Base-by-base conservation (phyloP, 805 yeast genomes). In the Candida arabinofermentans region DNA sequence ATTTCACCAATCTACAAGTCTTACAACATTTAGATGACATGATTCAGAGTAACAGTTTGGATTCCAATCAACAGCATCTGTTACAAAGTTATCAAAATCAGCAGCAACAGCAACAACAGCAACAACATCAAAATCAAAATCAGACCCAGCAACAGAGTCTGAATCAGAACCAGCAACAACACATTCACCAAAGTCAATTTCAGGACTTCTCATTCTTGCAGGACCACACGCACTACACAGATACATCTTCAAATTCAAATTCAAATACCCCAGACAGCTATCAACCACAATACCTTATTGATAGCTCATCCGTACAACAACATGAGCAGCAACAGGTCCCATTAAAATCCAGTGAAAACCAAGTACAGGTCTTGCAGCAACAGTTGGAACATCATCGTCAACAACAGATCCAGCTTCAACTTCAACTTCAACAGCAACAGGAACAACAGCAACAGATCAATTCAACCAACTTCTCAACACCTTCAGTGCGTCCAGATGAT, bases 401-500 rank as follows among this genome's bases (percentile, higher is more conserved):
- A 30, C 36, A 30, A 16, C 32, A 38, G 18, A 9, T 21, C 16
- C 42, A 44, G 36, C 23, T 36, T 38, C 34, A 27, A 34, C 33
- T n/a, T 41, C 36, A 5, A 40, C 34, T 18, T 5, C 23, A 27
- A 6, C 32, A 35, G 13, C 30, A 14, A 13, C 37, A 34, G 4
- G 23, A 34, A 24, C 37, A 24, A 34, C 36, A 34, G 16, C 29
- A 24, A 12, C 32, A 29, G 19, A n/a, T n/a, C n/a, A n/a, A n/a
- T n/a, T n/a, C 36, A 33, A 14, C 26, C 35, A 21, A 14, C 35
- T 10, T 33, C 14, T 22, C 40, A 14, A 21, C 40, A 31, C 14
- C 23, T 13, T 40, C 55, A 24, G 69, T 77, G 2, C 62, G 79
- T 34, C 79, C 83, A 1, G 82, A 77, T 45, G 77, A 76, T 37